Conservation (phyloP, 805 yeast species). For the Ogataea zsoltii region DNA sequence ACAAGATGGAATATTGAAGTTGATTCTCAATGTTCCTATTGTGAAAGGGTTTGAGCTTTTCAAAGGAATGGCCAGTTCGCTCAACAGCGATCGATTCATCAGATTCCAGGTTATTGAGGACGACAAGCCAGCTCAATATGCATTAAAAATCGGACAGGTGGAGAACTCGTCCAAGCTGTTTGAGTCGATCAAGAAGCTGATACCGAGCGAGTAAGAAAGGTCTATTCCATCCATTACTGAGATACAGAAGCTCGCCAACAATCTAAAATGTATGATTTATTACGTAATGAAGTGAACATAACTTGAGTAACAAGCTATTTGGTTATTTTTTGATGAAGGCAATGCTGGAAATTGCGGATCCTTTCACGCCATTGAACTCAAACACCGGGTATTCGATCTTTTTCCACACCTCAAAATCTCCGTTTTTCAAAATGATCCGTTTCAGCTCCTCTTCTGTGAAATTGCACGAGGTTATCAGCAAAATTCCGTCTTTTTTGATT, state of each 20-base stretch:
- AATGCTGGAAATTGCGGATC: conserved; percentile 84
- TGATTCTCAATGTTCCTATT: conserved; percentile 75
- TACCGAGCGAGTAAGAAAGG: conserved; percentile 14
- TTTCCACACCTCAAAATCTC: conserved; percentile 58
- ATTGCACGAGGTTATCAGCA: conserved; percentile 88
- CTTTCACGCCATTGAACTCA: conserved; percentile 86
- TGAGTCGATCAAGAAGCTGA: conserved; percentile 47
- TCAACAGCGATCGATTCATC: conserved; percentile 79
- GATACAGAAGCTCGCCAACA: too few species aligned
- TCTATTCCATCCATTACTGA: too few species aligned
- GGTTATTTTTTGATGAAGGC: conserved; percentile 57
- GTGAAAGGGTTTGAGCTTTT: conserved; percentile 59
- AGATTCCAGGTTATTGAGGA: conserved; percentile 68
- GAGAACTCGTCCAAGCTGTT: conserved; percentile 60
- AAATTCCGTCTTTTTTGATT: conserved; percentile 56
- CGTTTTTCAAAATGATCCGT: conserved; percentile 45
- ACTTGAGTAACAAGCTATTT: neutral
- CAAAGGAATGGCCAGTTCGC: conserved; percentile 84
- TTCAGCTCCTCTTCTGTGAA: conserved; percentile 81
- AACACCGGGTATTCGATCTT: conserved; percentile 76
- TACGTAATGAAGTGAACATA: conserved; percentile 7
- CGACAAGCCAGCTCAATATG: conserved; percentile 76
- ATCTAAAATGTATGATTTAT: too few species aligned
- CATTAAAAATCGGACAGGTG: conserved; percentile 67
- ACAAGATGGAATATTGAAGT: conserved; percentile 80